Evolutionary conservation across 345 rosid species (phyloP), one percentile per base, ranked within the genome.

Genomic region (Anastatica hierochuntica): DNA sequence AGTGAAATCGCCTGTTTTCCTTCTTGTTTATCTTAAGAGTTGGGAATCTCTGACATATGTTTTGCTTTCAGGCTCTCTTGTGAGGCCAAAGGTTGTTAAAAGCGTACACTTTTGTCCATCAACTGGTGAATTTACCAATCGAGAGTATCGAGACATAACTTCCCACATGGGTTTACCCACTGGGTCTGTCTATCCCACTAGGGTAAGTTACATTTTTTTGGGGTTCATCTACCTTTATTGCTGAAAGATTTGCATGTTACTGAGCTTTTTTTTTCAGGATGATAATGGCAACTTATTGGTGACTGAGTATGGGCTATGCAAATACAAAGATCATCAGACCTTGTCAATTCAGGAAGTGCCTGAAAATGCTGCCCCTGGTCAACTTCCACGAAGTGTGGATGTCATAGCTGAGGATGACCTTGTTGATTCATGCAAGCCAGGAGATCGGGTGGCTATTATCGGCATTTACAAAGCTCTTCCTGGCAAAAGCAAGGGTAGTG

Each of bases 331-430:
- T 73, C 98, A 92, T 58, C 98, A 92, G 77, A 85, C 98, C 64
- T 59, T 92, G 72, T 85, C 98, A 38, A 78, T 92, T 69, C 98
- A 92, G 77, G 98, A 92, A 78, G 85, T 92, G 49, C 98, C 98
- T 7, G 98, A 92, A 68, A 92, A 88, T 59, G 76, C 98, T 77
- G 97, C 98, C 71, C 98, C 98, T 59, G 98, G 98, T 68, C 98
- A 92, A 75, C 95, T 92, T 67, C 98, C 98, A 45, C 80, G 98
- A 35, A 85, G 95, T 0, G 95, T 92, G 45, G 98, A 92, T 78
- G 75, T 81, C 57, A 83, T 92, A 48, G 88, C 83, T 56, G 98
- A 92, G 79, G 98, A 92, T 64, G 97, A 92, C 67, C 66, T 92
- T 65, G 97, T 92, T 69, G 98, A 92, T 67, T 79, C 85, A 39